Base-by-base conservation (phyloP, 2,329 filamentous ascomycete species). In the Podosphaera fusca region DNA sequence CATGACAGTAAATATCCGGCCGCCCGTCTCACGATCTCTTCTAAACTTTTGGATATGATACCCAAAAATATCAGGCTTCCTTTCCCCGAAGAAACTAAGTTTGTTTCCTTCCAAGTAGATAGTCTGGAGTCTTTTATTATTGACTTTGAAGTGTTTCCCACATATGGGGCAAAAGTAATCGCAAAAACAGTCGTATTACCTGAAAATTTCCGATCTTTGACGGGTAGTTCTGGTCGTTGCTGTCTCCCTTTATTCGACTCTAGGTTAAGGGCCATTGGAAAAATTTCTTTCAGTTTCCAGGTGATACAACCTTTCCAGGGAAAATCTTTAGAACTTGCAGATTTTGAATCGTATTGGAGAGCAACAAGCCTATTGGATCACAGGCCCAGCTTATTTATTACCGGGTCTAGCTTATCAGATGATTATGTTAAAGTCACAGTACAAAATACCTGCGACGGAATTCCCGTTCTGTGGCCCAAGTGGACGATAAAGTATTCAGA, bases 311-410 rank as follows among this genome's bases (percentile, higher is more conserved):
- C 92, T 0, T 98, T 96, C 71, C 81, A 82, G 60, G 90, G 92
- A 6, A 84, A 88, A 59, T 88, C 92, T 2, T 74, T 98, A 30
- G 92, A 98, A 69, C 95, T 98, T 59, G 94, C 92, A 0, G 89
- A 96, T 66, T 98, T 96, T 64, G 92, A 94, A 61, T 96, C 92
- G 0, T 98, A 98, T 70, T 98, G 92, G 92, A 98, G 96, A 70
- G 90, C 90, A 0, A 98, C 92, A 0, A 95, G 88, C 65, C 88
- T 95, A 63, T 78, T 92, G 53, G 87, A 95, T 67, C 82, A 86
- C 55, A 85, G 88, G 52, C 84, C 85, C 31, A 92, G 79, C 66
- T 86, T 87, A 31, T 80, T 96, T 31, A 87, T 98, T 21, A 96
- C 90, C 0, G 92, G 90, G 0, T 96, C 90, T 8, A 96, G 90